Percentiles rank a stretch among this genome's conserved stretches.
Conservation (phyloP, 305 asterid genomes). For the Salvia sclarea region DNA sequence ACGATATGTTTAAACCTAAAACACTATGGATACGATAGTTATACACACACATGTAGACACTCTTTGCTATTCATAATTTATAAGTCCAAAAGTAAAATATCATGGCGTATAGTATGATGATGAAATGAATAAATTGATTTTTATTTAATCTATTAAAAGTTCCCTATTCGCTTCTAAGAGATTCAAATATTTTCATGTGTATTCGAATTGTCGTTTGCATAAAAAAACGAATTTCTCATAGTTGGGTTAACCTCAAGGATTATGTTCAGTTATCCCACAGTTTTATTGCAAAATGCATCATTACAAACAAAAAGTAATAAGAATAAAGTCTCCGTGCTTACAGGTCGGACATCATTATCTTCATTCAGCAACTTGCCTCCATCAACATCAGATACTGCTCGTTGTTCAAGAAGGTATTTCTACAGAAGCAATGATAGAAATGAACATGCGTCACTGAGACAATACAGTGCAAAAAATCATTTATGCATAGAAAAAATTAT, state of each 20-base stretch:
- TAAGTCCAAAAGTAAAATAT: neutral
- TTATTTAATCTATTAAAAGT: neutral
- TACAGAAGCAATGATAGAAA: constrained; percentile 38
- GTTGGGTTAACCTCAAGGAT: neutral
- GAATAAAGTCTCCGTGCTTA: constrained; percentile 45
- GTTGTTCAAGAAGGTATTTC: constrained; percentile 95
- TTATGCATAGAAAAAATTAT: constrained; percentile 26
- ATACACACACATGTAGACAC: neutral
- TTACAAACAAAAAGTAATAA: constrained; percentile 27
- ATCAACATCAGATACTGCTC: constrained; percentile 86
- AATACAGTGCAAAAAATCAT: constrained; percentile 14
- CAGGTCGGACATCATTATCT: constrained; percentile 91
- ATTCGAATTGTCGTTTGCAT: neutral
- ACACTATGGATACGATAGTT: neutral
- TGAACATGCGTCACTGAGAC: constrained; percentile 23
- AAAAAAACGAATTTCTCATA: neutral
- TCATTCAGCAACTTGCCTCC: constrained; percentile 95
- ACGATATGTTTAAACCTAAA: too few relatives aligned
- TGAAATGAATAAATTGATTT: neutral
- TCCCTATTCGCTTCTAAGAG: neutral
- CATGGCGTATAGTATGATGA: neutral
- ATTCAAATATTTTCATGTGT: neutral
- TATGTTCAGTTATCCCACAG: neutral
- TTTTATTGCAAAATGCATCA: constrained; percentile 20
- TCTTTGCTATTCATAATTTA: neutral